Conservation (phyloP, 129 eudicot species). For the Deinandra increscens region DNA sequence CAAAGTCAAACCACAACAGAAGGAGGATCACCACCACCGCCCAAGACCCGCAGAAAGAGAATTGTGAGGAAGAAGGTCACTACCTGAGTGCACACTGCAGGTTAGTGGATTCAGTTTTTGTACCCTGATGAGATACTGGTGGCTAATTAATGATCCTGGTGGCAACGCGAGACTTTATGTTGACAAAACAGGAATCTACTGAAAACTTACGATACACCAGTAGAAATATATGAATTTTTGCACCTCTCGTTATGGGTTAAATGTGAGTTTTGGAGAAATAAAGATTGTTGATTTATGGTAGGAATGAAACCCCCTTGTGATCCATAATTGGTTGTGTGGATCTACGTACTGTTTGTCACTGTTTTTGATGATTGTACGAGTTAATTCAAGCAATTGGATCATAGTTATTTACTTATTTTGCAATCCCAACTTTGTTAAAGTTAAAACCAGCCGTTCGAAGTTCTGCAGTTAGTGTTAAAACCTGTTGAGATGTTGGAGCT, state of each 20-base stretch:
- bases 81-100: slow-evolving; percentile 31
- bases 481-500: no score
- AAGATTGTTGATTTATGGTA: slow-evolving; percentile 30
- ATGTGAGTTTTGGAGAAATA: slow-evolving; percentile 21
- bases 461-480: no score
- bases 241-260: slow-evolving; percentile 7
- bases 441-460: no score
- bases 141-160: slow-evolving; percentile 15
- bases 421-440: background rate
- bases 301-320: slow-evolving; percentile 22
- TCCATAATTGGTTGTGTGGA: background rate
- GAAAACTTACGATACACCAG: slow-evolving; percentile 9
- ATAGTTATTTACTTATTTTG: no score
- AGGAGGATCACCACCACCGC: slow-evolving; percentile 49
- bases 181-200: slow-evolving; percentile 11
- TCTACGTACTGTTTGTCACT: slow-evolving; percentile 1
- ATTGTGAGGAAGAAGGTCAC: slow-evolving; percentile 74
- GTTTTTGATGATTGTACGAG: slow-evolving; percentile 1
- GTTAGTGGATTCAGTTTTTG: slow-evolving; percentile 45
- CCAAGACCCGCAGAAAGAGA: slow-evolving; percentile 81
- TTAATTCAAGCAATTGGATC: background rate
- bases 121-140: slow-evolving; percentile 19
- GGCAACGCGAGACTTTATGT: background rate
- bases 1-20: slow-evolving; percentile 44
- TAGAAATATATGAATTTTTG: slow-evolving; percentile 31